Evolutionary conservation across 1,139 yeast genomes (phyloP).

Genomic region (Taiozyma onychis): DNA sequence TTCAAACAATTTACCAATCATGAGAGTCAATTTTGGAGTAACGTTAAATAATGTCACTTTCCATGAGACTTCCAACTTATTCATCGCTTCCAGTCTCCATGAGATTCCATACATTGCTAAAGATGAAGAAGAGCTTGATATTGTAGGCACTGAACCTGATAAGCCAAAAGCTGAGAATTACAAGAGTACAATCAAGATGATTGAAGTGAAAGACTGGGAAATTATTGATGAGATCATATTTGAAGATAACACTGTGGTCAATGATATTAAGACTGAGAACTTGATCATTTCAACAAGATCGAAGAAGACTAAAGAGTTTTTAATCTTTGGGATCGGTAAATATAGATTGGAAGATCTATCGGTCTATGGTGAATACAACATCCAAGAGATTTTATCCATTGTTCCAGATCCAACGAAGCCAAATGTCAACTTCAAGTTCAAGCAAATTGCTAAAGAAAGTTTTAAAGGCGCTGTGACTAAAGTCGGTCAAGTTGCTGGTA

Average conservation of each 20-base stretch:
- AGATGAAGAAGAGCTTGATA: slow-evolving; percentile 69
- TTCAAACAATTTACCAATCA: slow-evolving; percentile 61
- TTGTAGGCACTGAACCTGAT: slow-evolving; percentile 53
- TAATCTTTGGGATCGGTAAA: slow-evolving; percentile 75
- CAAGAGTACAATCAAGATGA: slow-evolving; percentile 55
- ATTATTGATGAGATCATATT: slow-evolving; percentile 67
- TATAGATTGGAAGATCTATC: slow-evolving; percentile 80
- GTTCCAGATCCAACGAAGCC: slow-evolving; percentile 90
- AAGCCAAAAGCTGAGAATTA: slow-evolving; percentile 48
- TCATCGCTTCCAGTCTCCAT: slow-evolving; percentile 57
- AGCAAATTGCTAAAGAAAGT: slow-evolving; percentile 68
- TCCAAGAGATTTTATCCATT: slow-evolving; percentile 74
- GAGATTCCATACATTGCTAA: slow-evolving; percentile 58
- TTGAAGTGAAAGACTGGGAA: slow-evolving; percentile 71
- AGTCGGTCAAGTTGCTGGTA: slow-evolving; percentile 76
- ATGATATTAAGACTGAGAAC: slow-evolving; percentile 28
- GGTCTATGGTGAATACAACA: slow-evolving; percentile 72
- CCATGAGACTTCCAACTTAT: slow-evolving; percentile 65
- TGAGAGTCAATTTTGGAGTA: slow-evolving; percentile 47
- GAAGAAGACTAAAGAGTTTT: slow-evolving; percentile 56
- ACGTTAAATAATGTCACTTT: slow-evolving; percentile 68
- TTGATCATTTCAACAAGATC: slow-evolving; percentile 41
- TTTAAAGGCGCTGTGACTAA: slow-evolving; percentile 84
- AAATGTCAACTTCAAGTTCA: slow-evolving; percentile 74
- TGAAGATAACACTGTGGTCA: slow-evolving; percentile 59